Conservation (phyloP, 2,329 filamentous ascomycete genomes). For the Colletotrichum brevisporum region DNA sequence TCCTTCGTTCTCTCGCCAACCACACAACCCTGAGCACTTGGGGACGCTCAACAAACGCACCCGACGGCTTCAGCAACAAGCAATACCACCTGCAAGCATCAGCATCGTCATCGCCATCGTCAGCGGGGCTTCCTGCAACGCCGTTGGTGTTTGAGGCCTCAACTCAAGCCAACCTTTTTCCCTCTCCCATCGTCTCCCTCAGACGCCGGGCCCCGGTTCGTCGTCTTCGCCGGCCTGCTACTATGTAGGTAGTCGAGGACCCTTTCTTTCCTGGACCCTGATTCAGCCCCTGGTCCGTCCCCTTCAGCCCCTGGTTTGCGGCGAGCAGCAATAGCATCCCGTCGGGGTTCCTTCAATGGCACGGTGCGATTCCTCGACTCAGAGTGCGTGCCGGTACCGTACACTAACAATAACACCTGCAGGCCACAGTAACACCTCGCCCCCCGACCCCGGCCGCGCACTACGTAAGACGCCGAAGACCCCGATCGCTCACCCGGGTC, state of each 20-base stretch:
- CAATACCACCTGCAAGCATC: not conserved
- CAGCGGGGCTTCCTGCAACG: not conserved
- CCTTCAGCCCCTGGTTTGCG: no score
- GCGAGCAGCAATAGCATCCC: conserved; percentile 25
- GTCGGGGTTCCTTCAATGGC: conserved; percentile 1
- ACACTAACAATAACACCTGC: no score
- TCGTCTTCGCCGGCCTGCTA: not conserved
- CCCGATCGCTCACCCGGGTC: conserved; percentile 27
- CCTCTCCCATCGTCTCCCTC: no score
- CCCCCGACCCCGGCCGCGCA: conserved; percentile 10
- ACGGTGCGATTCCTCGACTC: not conserved
- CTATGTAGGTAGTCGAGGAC: conserved; percentile 13
- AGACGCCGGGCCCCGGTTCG: not conserved
- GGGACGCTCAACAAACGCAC: no score
- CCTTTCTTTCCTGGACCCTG: conserved; percentile 32
- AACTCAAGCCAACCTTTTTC: not conserved
- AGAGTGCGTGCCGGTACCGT: no score
- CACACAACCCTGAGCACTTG: no score
- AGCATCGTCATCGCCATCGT: not conserved
- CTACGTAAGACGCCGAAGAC: conserved; percentile 31
- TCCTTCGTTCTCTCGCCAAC: not conserved
- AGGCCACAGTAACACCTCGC: not conserved
- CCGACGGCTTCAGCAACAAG: not conserved
- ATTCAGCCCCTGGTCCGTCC: conserved; percentile 36
- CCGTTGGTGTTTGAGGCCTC: conserved; percentile 7